A percentile compares a stretch with the other conserved stretches of the same genome.
Conservation (phyloP, 2,329 filamentous ascomycete genomes). For the Penicillium expansum region DNA sequence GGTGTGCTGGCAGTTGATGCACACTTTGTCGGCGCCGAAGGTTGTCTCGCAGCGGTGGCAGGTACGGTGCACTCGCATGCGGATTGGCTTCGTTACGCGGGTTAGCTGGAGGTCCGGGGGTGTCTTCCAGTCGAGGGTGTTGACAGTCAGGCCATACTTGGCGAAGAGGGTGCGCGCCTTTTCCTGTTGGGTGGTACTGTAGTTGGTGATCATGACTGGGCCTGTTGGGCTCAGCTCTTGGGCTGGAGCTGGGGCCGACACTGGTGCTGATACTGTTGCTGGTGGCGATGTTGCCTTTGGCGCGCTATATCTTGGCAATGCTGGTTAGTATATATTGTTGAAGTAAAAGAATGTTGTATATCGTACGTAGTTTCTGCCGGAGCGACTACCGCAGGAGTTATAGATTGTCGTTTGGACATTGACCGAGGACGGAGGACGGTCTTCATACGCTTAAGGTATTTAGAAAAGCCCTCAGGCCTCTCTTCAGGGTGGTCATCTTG, state of each 20-base stretch:
- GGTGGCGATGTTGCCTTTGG: background rate
- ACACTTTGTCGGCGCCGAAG: constrained; percentile 71
- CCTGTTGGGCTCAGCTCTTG: constrained; percentile 7
- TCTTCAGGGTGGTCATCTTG: constrained; percentile 18
- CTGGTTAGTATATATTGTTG: background rate
- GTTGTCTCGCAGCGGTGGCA: constrained; percentile 78
- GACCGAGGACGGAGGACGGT: constrained; percentile 36
- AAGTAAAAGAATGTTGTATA: background rate
- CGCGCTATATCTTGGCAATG: background rate
- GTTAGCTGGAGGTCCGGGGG: constrained; percentile 35
- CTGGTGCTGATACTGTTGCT: background rate
- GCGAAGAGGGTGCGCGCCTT: constrained; percentile 46
- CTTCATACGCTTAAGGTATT: constrained; percentile 42
- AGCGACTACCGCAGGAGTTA: constrained; percentile 16
- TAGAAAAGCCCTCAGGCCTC: constrained; percentile 37
- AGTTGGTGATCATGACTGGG: constrained; percentile 29
- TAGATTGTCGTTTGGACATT: constrained; percentile 29
- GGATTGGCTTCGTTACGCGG: constrained; percentile 47
- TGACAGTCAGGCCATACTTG: constrained; percentile 47
- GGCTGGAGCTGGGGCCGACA: constrained; percentile 5
- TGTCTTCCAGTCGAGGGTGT: constrained; percentile 43
- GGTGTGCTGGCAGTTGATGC: constrained; percentile 71
- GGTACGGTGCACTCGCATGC: constrained; percentile 52
- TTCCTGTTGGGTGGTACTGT: constrained; percentile 42
- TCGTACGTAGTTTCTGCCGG: constrained; percentile 22